Conservation (phyloP, 768 basidiomycete species). For the Rossbeevera mucosa region DNA sequence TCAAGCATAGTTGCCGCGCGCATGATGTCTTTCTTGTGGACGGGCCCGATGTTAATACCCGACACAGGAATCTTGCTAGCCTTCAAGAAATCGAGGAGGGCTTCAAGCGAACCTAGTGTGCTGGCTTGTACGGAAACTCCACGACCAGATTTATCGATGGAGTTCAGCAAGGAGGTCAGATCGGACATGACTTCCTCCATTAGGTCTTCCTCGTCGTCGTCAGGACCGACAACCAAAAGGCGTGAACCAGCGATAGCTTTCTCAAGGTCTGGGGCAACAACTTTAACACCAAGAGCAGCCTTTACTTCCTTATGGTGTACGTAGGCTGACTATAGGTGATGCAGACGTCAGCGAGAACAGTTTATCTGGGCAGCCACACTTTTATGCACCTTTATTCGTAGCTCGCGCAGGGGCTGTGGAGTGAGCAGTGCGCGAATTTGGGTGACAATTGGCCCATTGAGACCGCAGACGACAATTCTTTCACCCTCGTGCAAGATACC, state of each 20-base stretch:
- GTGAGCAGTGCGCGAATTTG: slow-evolving; percentile 92
- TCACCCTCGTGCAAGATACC: slow-evolving; percentile 90
- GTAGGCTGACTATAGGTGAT: slow-evolving; percentile 68
- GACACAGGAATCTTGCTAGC: slow-evolving; percentile 95
- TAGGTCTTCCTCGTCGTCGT: slow-evolving; percentile 94
- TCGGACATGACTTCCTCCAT: slow-evolving; percentile 97
- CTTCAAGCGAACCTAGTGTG: slow-evolving; percentile 95
- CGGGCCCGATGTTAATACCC: slow-evolving; percentile 95
- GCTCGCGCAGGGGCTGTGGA: slow-evolving; percentile 91
- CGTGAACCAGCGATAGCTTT: slow-evolving; percentile 98
- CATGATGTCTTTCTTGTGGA: slow-evolving; percentile 94
- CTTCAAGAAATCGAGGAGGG: slow-evolving; percentile 92
- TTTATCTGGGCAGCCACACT: slow-evolving; percentile 11
- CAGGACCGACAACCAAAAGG: slow-evolving; percentile 85
- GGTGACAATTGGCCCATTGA: slow-evolving; percentile 96
- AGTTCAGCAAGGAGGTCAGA: slow-evolving; percentile 79
- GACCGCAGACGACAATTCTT: slow-evolving; percentile 90
- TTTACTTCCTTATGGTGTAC: slow-evolving; percentile 98
- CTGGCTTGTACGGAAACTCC: slow-evolving; percentile 98
- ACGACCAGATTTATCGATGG: slow-evolving; percentile 90
- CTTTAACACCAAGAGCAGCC: slow-evolving; percentile 94
- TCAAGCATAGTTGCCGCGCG: slow-evolving; percentile 91
- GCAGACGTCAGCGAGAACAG: slow-evolving; percentile 1
- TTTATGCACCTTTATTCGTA: slow-evolving; percentile 81
- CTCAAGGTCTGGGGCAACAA: slow-evolving; percentile 91